A percentile compares a stretch with the other conserved stretches of the same genome.
These are phyloP conservation scores for Pouteria glomerata DNA, from an alignment of 148 eudicot species.

Conservation along the genomic window DNA sequence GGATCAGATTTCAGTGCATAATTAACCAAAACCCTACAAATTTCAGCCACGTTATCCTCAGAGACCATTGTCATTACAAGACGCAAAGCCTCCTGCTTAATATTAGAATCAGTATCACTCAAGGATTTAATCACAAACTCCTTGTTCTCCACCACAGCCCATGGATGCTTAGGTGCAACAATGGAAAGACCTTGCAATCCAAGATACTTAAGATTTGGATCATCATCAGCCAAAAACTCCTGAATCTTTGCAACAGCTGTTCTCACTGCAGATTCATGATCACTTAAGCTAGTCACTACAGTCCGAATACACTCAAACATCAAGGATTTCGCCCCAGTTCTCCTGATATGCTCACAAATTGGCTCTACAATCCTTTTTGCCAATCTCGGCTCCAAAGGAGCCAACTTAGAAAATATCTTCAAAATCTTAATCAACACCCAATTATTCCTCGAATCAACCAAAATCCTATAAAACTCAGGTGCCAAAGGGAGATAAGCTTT, in stretches of 20 bases:
- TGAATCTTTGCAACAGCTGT: constrained; percentile 55
- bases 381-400: constrained; percentile 74
- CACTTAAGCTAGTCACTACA: constrained; percentile 58
- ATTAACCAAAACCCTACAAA: constrained; percentile 57
- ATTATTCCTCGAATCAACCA: constrained; percentile 75
- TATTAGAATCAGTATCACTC: constrained; percentile 66
- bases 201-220: constrained; percentile 71
- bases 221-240: constrained; percentile 69
- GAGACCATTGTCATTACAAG: constrained; percentile 84
- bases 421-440: constrained; percentile 93
- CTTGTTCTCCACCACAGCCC: constrained; percentile 76
- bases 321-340: constrained; percentile 71
- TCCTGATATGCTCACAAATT: constrained; percentile 71
- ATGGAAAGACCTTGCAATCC: constrained; percentile 67
- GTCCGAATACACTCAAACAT: constrained; percentile 80
- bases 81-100: constrained; percentile 59
- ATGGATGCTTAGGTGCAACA: constrained; percentile 41
- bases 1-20: constrained; percentile 81
- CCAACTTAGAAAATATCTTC: constrained; percentile 84
- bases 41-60: constrained; percentile 69
- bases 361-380: constrained; percentile 81
- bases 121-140: constrained; percentile 64
- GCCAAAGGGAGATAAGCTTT: constrained; percentile 65
- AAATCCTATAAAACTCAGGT: constrained; percentile 73
- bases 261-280: constrained; percentile 64